Conservation (phyloP, 2,329 filamentous ascomycete species). For the Aspergillus aculeatus region DNA sequence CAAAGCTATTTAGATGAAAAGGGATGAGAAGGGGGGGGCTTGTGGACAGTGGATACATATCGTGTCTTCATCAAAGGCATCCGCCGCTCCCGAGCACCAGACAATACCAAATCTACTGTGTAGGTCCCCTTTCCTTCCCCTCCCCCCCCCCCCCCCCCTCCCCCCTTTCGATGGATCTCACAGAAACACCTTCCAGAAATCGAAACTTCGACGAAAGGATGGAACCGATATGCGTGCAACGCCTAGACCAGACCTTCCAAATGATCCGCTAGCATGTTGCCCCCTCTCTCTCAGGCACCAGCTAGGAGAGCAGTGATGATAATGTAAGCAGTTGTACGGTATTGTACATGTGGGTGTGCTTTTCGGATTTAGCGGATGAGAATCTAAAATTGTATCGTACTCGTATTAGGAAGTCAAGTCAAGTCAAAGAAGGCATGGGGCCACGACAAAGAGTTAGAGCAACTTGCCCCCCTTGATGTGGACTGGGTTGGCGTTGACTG, state of each 20-base stretch:
- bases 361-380: background rate
- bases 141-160: background rate
- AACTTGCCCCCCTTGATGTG: background rate
- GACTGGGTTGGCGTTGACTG: background rate
- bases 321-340: background rate
- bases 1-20: background rate
- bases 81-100: constrained; percentile 4
- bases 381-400: background rate
- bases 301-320: background rate
- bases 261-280: background rate
- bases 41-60: no score
- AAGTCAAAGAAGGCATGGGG: background rate
- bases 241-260: background rate
- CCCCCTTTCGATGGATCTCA: background rate
- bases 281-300: background rate
- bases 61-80: background rate
- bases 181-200: constrained; percentile 7
- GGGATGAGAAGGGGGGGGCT: background rate
- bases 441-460: background rate
- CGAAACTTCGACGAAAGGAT: constrained; percentile 3
- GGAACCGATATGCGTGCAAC: background rate
- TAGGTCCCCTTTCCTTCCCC: background rate
- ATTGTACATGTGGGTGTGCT: background rate
- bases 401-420: background rate
- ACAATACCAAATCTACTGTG: background rate